Conservation (phyloP, 768 basidiomycete genomes). For the Trametes coccinea region DNA sequence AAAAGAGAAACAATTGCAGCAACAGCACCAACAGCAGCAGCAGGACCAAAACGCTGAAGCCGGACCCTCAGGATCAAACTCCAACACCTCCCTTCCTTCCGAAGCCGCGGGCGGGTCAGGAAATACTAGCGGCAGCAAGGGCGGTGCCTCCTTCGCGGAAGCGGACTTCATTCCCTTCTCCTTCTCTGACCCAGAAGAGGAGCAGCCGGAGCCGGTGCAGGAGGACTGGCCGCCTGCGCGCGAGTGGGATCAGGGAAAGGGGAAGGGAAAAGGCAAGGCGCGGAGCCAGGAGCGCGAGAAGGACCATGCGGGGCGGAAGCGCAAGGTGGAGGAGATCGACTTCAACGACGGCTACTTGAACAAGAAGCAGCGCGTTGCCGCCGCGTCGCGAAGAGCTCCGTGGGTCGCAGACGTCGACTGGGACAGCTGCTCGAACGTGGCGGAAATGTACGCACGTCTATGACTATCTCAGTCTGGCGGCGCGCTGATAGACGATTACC, state of each 20-base stretch:
- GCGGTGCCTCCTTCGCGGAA: slow-evolving; percentile 19
- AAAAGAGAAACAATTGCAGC: slow-evolving; percentile 16
- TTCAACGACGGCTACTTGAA: slow-evolving; percentile 50
- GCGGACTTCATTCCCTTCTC: slow-evolving; percentile 35
- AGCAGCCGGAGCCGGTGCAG: slow-evolving; percentile 15
- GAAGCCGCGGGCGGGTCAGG: not conserved
- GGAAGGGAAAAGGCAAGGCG: slow-evolving; percentile 8
- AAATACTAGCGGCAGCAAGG: not conserved
- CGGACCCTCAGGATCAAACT: slow-evolving; percentile 2
- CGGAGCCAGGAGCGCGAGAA: slow-evolving; percentile 4
- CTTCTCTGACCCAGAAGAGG: slow-evolving; percentile 31
- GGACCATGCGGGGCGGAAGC: slow-evolving; percentile 39
- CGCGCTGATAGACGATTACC: not conserved
- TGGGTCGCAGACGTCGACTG: slow-evolving; percentile 76
- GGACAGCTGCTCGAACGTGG: slow-evolving; percentile 72
- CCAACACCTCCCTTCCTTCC: not conserved
- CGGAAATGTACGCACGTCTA: slow-evolving; percentile 68
- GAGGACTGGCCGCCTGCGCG: slow-evolving; percentile 20
- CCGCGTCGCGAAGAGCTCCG: slow-evolving; percentile 51
- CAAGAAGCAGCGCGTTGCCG: slow-evolving; percentile 54
- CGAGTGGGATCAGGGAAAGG: slow-evolving; percentile 31
- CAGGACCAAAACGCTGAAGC: slow-evolving; percentile 13
- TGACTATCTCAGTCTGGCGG: not conserved
- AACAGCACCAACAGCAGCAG: not conserved
- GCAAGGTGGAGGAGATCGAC: slow-evolving; percentile 50